A percentile compares a stretch with the other conserved stretches of the same genome.
Conservation (phyloP, 148 eudicot species). For the Arctostaphylos glauca region DNA sequence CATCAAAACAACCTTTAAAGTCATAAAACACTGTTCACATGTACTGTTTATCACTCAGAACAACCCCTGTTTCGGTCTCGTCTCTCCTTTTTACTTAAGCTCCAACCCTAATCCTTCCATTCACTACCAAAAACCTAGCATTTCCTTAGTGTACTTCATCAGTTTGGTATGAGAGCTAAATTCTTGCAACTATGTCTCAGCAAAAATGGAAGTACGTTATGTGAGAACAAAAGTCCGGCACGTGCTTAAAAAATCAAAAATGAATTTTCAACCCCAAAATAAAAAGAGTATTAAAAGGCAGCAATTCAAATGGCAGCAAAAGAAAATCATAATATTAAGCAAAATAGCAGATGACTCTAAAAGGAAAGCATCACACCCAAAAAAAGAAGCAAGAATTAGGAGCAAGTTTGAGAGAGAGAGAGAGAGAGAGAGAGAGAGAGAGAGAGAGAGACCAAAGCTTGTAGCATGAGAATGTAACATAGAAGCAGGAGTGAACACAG, state of each 20-base stretch:
- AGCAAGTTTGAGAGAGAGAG: neutral
- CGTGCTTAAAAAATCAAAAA: neutral
- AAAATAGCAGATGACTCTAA: neutral
- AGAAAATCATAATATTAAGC: neutral
- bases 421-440: constrained; percentile 20
- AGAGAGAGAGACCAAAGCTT: constrained; percentile 62
- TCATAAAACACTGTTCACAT: neutral
- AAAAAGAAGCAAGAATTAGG: neutral
- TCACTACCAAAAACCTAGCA: neutral
- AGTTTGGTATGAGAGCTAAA: neutral
- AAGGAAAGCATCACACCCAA: neutral
- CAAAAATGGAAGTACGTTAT: neutral
- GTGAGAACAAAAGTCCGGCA: neutral
- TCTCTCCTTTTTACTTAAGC: neutral
- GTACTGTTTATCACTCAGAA: neutral
- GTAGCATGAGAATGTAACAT: constrained; percentile 85
- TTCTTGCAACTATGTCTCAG: neutral
- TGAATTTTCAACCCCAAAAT: neutral
- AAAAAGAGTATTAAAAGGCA: neutral
- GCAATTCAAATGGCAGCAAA: neutral
- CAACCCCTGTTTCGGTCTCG: neutral
- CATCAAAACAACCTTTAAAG: neutral
- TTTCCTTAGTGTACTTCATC: neutral
- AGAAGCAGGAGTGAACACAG: constrained; percentile 35
- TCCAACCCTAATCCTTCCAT: neutral